These are phyloP conservation scores for Dichotomocladium elegans DNA, from an alignment of 371 early-diverging fungal genomes.

Conservation along the genomic window DNA sequence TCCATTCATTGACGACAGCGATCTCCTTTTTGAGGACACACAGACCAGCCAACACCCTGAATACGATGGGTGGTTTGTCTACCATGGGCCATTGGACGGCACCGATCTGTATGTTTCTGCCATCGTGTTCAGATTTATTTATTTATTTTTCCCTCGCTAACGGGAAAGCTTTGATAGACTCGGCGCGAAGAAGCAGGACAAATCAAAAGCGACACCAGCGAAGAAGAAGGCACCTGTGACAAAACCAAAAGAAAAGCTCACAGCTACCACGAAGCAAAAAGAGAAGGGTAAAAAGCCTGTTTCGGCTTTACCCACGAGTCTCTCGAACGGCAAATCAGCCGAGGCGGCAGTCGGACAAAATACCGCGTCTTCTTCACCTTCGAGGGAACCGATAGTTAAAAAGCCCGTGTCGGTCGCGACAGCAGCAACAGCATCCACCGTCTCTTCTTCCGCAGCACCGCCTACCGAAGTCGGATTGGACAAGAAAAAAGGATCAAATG, in stretches of 20 bases:
- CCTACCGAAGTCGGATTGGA: too few relatives aligned
- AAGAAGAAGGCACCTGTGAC: slow-evolving; percentile 3
- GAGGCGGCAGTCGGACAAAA: too few relatives aligned
- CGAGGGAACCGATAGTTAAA: too few relatives aligned
- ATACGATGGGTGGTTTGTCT: slow-evolving; percentile 44
- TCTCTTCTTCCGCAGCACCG: not conserved
- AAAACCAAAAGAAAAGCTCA: slow-evolving; percentile 5
- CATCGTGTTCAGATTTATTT: not conserved
- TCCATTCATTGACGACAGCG: slow-evolving; percentile 51
- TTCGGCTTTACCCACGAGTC: too few relatives aligned
- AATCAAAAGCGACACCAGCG: slow-evolving; percentile 1
- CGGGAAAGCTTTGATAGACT: not conserved
- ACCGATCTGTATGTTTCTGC: slow-evolving; percentile 36
- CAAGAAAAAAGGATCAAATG: too few relatives aligned
- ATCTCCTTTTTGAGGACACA: slow-evolving; percentile 37
- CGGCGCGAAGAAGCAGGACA: slow-evolving; percentile 12
- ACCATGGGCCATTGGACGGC: slow-evolving; percentile 45
- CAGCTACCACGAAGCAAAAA: not conserved
- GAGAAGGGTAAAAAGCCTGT: too few relatives aligned
- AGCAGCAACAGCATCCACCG: slow-evolving; percentile 1
- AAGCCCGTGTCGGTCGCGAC: too few relatives aligned
- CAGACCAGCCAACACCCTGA: slow-evolving; percentile 22
- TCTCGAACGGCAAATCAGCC: too few relatives aligned
- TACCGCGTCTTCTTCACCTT: too few relatives aligned
- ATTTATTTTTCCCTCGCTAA: too few relatives aligned